Evolutionary conservation across 2,329 filamentous ascomycete genomes (phyloP), one percentile per base, ranked within the genome.

Genomic region (Stachybotrys chartarum): DNA sequence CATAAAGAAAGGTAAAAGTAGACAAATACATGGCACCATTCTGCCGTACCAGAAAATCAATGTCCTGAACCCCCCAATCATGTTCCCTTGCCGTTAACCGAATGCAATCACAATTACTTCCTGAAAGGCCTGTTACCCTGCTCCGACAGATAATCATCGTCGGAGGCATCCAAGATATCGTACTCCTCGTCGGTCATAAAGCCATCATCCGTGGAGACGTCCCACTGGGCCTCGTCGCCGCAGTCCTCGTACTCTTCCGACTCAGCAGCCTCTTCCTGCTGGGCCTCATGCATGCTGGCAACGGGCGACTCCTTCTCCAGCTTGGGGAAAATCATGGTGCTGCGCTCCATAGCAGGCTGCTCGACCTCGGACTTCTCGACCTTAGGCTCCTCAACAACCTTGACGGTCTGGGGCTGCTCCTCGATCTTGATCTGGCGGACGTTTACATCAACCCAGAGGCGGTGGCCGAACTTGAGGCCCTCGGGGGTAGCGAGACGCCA

Each of bases 121-220:
- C 65, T 67, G 53, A 60, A 55, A 55, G 66, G 59, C 64, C 69
- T 73, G 64, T 72, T 73, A 63, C 76, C 72, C 66, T 80, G 76
- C 64, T 83, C 83, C 58, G 80, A 79, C 53, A 84, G 70, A 61
- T 82, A 87, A 69, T 97, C 93, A 70, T 96, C 90, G 62, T 97
- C 93, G 57, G 90, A 96, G 48, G 91, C 93, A 75, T 97, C 91
- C 50, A 97, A 84, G 61, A 97, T 92, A 66, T 99, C 94, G 70
- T 97, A 99, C 75, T 99, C 94, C 71, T 97, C 94, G 60, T 99
- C 94, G 0, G 94, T 97, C 78, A 96, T 75, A 78, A 96, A 97
- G 12, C 87, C 89, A 57, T 88, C 84, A 12, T 85, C 83, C 10
- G 35, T 42, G 1, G 80, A 81, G n/a, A 73, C 76, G 46, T 83